Conservation (phyloP, 768 basidiomycete species). For the Pleurotus platypus region DNA sequence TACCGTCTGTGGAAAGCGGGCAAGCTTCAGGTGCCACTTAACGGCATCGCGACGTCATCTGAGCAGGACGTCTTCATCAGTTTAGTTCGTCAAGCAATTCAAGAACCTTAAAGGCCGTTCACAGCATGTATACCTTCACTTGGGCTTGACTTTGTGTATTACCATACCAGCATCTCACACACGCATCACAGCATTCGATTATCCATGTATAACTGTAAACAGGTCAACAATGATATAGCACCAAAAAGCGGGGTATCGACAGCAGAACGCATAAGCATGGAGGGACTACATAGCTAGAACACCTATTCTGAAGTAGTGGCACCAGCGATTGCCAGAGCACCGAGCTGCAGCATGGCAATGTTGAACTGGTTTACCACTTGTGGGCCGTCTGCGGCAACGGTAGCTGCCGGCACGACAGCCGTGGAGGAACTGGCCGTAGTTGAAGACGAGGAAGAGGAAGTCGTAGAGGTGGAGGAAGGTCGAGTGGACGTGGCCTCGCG, state of each 20-base stretch:
- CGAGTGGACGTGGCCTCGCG: conserved; percentile 10
- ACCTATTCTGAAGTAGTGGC: not conserved
- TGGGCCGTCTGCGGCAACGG: not conserved
- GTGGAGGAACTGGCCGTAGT: conserved; percentile 1
- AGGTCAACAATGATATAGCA: not conserved
- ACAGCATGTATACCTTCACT: not conserved
- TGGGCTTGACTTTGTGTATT: conserved; percentile 8
- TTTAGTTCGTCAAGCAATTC: conserved; percentile 30
- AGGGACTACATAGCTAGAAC: not conserved
- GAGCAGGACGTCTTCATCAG: conserved; percentile 34
- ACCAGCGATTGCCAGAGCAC: conserved; percentile 1
- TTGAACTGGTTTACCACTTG: conserved; percentile 10
- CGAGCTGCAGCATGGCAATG: conserved; percentile 3
- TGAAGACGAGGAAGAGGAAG: not conserved
- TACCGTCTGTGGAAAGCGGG: conserved; percentile 57
- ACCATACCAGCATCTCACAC: not conserved
- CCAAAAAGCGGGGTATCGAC: not conserved
- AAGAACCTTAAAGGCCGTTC: not conserved
- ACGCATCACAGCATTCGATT: not conserved
- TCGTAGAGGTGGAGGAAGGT: conserved; percentile 9
- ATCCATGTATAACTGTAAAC: not conserved
- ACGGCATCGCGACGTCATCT: conserved; percentile 6
- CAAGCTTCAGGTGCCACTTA: conserved; percentile 15
- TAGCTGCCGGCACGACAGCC: not conserved
- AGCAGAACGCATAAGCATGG: not conserved